Conservation (phyloP, 208 protist genomes). For the Balamuthia mandrillaris region DNA sequence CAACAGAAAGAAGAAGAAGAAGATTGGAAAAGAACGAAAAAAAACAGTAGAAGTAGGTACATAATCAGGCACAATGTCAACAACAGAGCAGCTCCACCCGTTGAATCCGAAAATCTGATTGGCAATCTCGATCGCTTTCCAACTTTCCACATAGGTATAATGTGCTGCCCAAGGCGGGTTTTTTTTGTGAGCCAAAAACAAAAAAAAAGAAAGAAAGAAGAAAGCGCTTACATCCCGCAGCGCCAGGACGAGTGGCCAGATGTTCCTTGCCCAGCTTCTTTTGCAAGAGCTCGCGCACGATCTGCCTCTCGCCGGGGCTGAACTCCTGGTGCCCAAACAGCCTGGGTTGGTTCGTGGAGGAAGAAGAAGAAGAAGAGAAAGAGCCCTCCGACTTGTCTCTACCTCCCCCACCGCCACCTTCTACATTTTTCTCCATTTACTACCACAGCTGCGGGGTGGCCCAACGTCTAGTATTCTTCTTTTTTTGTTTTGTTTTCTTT, state of each 20-base stretch:
- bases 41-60: no score
- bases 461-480: no score
- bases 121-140: constrained; percentile 68
- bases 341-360: no score
- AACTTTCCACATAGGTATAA: constrained; percentile 62
- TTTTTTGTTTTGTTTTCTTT: no score
- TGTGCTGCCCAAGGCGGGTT: constrained; percentile 2
- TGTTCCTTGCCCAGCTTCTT: constrained; percentile 43
- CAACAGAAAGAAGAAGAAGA: background rate
- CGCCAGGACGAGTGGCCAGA: constrained; percentile 26
- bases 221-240: background rate
- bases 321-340: constrained; percentile 37
- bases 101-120: constrained; percentile 71
- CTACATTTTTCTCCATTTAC: no score
- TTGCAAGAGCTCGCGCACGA: constrained; percentile 32
- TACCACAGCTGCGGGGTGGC: no score
- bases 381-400: no score
- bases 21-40: no score
- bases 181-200: background rate
- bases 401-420: no score
- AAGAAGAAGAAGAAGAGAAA: no score
- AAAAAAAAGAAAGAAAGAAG: background rate
- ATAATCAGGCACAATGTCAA: constrained; percentile 58
- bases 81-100: constrained; percentile 65
- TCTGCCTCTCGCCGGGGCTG: constrained; percentile 1